phyloP scores from a whole-genome alignment of 1,139 yeast species.

The Debaryomyces psychrophilus region DNA sequence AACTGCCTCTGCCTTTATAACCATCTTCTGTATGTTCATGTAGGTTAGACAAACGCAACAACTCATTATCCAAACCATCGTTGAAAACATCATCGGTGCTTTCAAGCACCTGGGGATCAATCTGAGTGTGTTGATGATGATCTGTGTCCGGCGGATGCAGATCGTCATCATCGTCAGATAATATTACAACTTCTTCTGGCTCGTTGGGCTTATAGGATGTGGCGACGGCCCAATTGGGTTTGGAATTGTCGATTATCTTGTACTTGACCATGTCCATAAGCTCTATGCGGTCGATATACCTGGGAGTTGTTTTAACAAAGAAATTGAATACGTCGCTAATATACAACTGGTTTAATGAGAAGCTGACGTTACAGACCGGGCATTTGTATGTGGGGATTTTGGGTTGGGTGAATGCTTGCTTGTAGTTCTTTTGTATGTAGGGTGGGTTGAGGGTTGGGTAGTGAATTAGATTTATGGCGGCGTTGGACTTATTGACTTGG shows the following conservation, averaged over 20 bases:
- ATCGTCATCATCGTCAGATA: slow-evolving; percentile 31
- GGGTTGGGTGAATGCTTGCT: slow-evolving; percentile 12
- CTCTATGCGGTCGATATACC: slow-evolving; percentile 39
- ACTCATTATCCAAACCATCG: slow-evolving; percentile 28
- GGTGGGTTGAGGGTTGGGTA: slow-evolving; percentile 12
- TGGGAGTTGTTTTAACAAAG: slow-evolving; percentile 45
- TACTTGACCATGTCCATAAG: slow-evolving; percentile 40
- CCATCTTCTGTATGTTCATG: slow-evolving; percentile 7
- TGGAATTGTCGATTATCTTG: slow-evolving; percentile 35
- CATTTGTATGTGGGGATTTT: slow-evolving; percentile 37
- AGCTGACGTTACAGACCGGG: slow-evolving; percentile 44
- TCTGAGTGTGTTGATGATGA: not conserved
- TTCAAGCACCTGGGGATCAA: slow-evolving; percentile 2
- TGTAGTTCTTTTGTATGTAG: slow-evolving; percentile 4
- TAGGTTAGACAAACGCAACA: slow-evolving; percentile 15
- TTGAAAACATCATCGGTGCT: slow-evolving; percentile 22
- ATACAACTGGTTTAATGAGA: slow-evolving; percentile 38
- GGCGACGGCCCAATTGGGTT: slow-evolving; percentile 5
- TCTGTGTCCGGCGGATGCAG: not conserved
- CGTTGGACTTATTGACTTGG: slow-evolving; percentile 8
- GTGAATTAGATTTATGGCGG: slow-evolving; percentile 17
- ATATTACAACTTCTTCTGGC: slow-evolving; percentile 30
- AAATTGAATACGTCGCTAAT: slow-evolving; percentile 48
- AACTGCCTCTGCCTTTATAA: slow-evolving; percentile 35
- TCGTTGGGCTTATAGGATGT: slow-evolving; percentile 12